A percentile compares a stretch with the other conserved stretches of the same genome.
These are phyloP conservation scores for Fusarium hainanense DNA, from an alignment of 2,329 filamentous ascomycete species.

Conservation along the genomic window DNA sequence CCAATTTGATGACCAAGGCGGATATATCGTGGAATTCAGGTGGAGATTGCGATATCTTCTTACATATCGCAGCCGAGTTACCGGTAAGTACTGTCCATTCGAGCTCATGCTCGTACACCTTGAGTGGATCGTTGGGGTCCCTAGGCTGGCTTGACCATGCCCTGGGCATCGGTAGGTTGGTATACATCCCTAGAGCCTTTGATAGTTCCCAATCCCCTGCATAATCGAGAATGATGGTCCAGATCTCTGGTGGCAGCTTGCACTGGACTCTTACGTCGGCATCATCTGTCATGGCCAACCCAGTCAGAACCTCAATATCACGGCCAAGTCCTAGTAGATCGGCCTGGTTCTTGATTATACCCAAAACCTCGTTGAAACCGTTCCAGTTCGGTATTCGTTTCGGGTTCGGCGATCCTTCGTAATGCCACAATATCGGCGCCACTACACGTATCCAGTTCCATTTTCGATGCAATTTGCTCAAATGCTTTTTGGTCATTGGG, in stretches of 20 bases:
- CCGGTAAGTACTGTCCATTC: slow-evolving; percentile 87
- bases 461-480: slow-evolving; percentile 83
- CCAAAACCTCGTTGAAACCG: slow-evolving; percentile 76
- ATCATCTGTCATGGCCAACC: slow-evolving; percentile 51
- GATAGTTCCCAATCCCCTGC: slow-evolving; percentile 93
- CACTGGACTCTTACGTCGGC: slow-evolving; percentile 51
- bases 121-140: slow-evolving; percentile 70
- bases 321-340: slow-evolving; percentile 79
- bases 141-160: slow-evolving; percentile 75
- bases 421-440: slow-evolving; percentile 84
- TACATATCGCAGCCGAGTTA: slow-evolving; percentile 76
- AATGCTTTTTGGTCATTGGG: slow-evolving; percentile 86
- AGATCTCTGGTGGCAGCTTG: slow-evolving; percentile 83
- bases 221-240: slow-evolving; percentile 87
- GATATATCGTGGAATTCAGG: slow-evolving; percentile 78
- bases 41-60: slow-evolving; percentile 76
- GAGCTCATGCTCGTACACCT: slow-evolving; percentile 79
- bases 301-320: slow-evolving; percentile 69
- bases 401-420: slow-evolving; percentile 63
- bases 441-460: slow-evolving; percentile 90
- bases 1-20: slow-evolving; percentile 83
- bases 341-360: slow-evolving; percentile 80
- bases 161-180: slow-evolving; percentile 76
- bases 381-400: slow-evolving; percentile 71
- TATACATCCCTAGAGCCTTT: slow-evolving; percentile 82